A percentile compares a stretch with the other conserved stretches of the same genome.
phyloP scores from a whole-genome alignment of 345 rosid species.

The Jatropha curcas region DNA sequence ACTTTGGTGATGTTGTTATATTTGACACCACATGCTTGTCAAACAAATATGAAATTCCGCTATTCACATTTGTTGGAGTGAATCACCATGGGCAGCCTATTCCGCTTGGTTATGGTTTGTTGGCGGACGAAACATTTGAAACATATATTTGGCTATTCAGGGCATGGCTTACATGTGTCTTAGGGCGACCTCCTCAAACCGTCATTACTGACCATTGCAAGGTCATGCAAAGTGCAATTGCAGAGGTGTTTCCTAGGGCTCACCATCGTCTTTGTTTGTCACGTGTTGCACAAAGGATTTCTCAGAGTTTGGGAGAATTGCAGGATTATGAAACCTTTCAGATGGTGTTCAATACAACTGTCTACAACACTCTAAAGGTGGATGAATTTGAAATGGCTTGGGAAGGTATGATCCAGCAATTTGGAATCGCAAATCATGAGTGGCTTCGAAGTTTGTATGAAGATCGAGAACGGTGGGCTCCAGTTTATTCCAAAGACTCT shows the following conservation, averaged over 20 bases:
- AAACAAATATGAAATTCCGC: conserved; percentile 58
- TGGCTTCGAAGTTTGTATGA: conserved; percentile 70
- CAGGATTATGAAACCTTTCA: conserved; percentile 54
- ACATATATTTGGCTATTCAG: conserved; percentile 67
- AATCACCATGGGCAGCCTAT: conserved; percentile 65
- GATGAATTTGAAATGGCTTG: conserved; percentile 73
- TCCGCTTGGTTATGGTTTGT: conserved; percentile 67
- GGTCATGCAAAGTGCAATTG: conserved; percentile 52
- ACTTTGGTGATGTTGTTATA: conserved; percentile 53
- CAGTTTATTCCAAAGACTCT: conserved; percentile 72
- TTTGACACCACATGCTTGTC: conserved; percentile 57
- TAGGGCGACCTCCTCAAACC: conserved; percentile 55
- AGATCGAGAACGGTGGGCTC: conserved; percentile 80
- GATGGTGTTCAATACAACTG: conserved; percentile 47
- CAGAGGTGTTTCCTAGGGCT: conserved; percentile 59
- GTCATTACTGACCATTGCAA: conserved; percentile 62
- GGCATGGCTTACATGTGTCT: conserved; percentile 54
- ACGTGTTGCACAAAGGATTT: conserved; percentile 50
- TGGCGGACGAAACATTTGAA: conserved; percentile 59
- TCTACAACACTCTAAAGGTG: conserved; percentile 56
- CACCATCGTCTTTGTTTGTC: conserved; percentile 50
- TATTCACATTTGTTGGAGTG: conserved; percentile 59
- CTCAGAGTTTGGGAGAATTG: conserved; percentile 56
- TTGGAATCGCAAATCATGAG: conserved; percentile 55
- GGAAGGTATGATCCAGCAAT: conserved; percentile 62